Percentiles rank a stretch among this genome's conserved stretches.
Conservation (phyloP, 805 yeast species). For the Scheffersomyces lignosus region DNA sequence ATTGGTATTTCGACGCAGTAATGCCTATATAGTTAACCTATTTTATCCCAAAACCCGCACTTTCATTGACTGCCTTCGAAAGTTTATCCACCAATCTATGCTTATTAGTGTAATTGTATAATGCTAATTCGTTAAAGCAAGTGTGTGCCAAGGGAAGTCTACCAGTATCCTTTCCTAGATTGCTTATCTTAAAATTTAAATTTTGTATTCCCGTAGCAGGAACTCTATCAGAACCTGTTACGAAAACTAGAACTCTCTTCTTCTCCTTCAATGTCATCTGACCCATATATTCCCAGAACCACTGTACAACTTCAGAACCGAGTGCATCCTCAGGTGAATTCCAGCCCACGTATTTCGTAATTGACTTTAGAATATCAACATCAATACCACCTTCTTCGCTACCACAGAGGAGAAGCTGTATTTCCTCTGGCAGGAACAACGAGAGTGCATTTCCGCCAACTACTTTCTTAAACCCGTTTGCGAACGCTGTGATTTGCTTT, state of each 20-base stretch:
- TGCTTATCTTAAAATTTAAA: conserved; percentile 67
- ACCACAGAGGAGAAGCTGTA: conserved; percentile 78
- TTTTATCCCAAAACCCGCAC: conserved; percentile 84
- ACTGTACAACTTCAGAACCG: conserved; percentile 47
- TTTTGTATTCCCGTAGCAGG: conserved; percentile 92
- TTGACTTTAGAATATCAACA: conserved; percentile 60
- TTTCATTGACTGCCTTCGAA: conserved; percentile 67
- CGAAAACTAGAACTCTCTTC: conserved; percentile 65
- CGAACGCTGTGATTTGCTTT: conserved; percentile 57
- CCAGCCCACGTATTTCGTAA: conserved; percentile 77
- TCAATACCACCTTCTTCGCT: conserved; percentile 67
- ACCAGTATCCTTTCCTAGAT: conserved; percentile 33
- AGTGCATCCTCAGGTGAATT: conserved; percentile 35
- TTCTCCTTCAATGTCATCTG: conserved; percentile 48
- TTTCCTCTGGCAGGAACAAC: conserved; percentile 77
- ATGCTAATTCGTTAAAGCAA: conserved; percentile 86
- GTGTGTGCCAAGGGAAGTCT: conserved; percentile 88
- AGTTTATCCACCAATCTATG: conserved; percentile 61
- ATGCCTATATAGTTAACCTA: too few relatives aligned
- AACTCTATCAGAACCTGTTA: conserved; percentile 87
- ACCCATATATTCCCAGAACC: conserved; percentile 89
- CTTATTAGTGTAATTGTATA: conserved; percentile 61
- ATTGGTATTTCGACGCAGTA: too few relatives aligned
- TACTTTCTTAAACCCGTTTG: conserved; percentile 70
- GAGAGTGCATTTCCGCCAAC: conserved; percentile 81